Percentiles rank a stretch among this genome's conserved stretches.
Evolutionary conservation across 1,284 basidiomycete genomes (phyloP).

Genomic region (Austroboletus niveus): DNA sequence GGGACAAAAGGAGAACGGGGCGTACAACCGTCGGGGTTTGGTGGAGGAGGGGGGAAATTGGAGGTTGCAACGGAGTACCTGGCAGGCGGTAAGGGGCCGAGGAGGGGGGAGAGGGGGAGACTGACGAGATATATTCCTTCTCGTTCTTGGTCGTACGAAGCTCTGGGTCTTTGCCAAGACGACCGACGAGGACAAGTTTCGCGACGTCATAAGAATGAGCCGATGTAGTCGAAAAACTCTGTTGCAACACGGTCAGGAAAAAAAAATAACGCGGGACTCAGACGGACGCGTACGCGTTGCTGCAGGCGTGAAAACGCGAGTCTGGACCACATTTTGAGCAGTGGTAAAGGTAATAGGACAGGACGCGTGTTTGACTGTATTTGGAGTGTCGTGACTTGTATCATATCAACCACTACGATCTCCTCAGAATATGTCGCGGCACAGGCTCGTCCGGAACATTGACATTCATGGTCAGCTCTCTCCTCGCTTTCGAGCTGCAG

Average conservation of each 20-base stretch:
- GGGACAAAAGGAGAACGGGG: constrained; percentile 7
- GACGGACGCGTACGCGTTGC: constrained; percentile 44
- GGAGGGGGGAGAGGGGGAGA: constrained; percentile 12
- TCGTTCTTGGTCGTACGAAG: constrained; percentile 64
- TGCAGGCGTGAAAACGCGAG: constrained; percentile 40
- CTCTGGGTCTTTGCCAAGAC: constrained; percentile 69
- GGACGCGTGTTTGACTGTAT: constrained; percentile 23
- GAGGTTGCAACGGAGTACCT: constrained; percentile 72
- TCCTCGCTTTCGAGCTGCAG: constrained; percentile 4
- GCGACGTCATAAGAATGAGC: constrained; percentile 59
- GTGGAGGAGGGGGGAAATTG: constrained; percentile 56
- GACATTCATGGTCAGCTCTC: constrained; percentile 71
- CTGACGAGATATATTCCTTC: constrained; percentile 74
- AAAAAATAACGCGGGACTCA: neutral
- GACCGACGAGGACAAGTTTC: constrained; percentile 74
- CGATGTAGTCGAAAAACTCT: constrained; percentile 70
- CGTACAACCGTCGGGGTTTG: constrained; percentile 61
- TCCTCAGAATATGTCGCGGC: constrained; percentile 69
- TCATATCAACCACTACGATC: neutral
- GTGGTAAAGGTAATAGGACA: no score
- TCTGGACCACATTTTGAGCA: constrained; percentile 30
- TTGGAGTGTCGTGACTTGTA: constrained; percentile 11
- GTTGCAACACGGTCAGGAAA: neutral
- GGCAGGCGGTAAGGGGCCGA: constrained; percentile 3
- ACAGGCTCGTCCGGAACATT: constrained; percentile 88